A percentile compares a stretch with the other conserved stretches of the same genome.
Evolutionary conservation across 257 asterid genomes (phyloP).

Genomic region (Ehretia macrophylla): DNA sequence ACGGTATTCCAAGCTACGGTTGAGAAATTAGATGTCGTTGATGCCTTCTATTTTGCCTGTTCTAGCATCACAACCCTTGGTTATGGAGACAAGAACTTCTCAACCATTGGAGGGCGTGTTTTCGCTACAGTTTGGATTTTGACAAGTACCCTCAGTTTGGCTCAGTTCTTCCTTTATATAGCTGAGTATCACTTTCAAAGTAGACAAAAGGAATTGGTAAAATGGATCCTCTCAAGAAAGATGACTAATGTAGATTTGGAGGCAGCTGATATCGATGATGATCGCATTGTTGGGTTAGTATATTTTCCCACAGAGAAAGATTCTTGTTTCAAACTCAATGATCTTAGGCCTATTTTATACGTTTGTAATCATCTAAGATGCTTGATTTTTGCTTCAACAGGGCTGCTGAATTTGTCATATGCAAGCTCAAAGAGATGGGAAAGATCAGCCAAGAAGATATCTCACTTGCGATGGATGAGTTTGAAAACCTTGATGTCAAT

Average conservation of each 20-base stretch:
- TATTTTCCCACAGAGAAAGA: not conserved
- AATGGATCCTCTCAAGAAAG: conserved; percentile 47
- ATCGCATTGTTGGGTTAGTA: conserved; percentile 71
- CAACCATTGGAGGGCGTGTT: conserved; percentile 73
- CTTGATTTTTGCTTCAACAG: conserved; percentile 29
- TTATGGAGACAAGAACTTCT: conserved; percentile 88
- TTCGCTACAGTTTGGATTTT: conserved; percentile 86
- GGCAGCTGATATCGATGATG: conserved; percentile 80
- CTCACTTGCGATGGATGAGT: conserved; percentile 50
- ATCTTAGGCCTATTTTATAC: not conserved
- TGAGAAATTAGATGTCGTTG: conserved; percentile 58
- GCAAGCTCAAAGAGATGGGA: conserved; percentile 94
- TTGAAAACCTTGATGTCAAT: conserved; percentile 72
- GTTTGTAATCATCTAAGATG: not conserved
- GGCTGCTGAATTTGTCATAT: conserved; percentile 69
- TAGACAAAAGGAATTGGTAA: conserved; percentile 53
- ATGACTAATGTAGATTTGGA: conserved; percentile 79
- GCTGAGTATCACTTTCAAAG: conserved; percentile 72
- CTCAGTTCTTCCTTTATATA: conserved; percentile 58
- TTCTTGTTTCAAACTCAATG: not conserved
- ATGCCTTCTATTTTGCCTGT: conserved; percentile 80
- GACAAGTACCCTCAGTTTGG: conserved; percentile 64
- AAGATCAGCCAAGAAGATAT: conserved; percentile 75
- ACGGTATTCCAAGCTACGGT: conserved; percentile 43
- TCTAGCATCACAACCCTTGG: conserved; percentile 85